phyloP scores from a whole-genome alignment of 2,329 filamentous ascomycete genomes.

The Fusarium luffae region DNA sequence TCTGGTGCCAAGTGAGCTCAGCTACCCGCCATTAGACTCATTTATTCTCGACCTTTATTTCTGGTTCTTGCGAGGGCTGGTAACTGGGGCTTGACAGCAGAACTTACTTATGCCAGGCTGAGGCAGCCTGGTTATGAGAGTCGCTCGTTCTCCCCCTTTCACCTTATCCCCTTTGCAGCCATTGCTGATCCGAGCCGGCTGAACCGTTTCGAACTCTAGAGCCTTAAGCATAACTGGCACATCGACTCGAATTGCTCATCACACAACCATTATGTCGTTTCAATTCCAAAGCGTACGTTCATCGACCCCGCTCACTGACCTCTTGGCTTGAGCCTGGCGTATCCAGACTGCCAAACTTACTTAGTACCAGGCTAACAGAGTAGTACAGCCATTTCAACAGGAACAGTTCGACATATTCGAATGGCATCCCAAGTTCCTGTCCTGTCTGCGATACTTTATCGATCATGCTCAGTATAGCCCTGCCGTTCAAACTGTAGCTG shows the following conservation, averaged over 20 bases:
- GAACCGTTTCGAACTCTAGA: not conserved
- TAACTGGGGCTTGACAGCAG: constrained; percentile 1
- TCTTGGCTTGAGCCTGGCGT: constrained; percentile 3
- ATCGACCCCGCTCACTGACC: constrained; percentile 6
- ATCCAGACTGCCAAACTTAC: constrained; percentile 1
- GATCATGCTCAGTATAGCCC: constrained; percentile 88
- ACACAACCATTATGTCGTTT: constrained; percentile 36
- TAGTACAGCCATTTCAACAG: constrained; percentile 57
- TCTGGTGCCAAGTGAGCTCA: constrained; percentile 5
- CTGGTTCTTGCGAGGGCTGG: constrained; percentile 7
- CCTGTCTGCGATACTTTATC: constrained; percentile 90
- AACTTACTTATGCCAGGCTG: constrained; percentile 7
- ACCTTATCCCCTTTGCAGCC: constrained; percentile 3
- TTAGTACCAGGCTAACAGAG: constrained; percentile 26
- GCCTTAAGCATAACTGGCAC: constrained; percentile 5
- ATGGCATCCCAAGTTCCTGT: constrained; percentile 92
- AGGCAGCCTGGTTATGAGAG: constrained; percentile 14
- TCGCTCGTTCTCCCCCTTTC: constrained; percentile 6
- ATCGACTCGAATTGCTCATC: not conserved
- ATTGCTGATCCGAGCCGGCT: constrained; percentile 4
- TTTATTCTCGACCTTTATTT: constrained; percentile 1
- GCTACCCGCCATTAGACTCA: constrained; percentile 11
- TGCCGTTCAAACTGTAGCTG: constrained; percentile 86
- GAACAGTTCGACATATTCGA: constrained; percentile 82
- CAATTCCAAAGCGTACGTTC: constrained; percentile 43